A percentile compares a stretch with the other conserved stretches of the same genome.
Conservation (phyloP, 2,329 filamentous ascomycete species). For the Emmonsiellopsis sp. region DNA sequence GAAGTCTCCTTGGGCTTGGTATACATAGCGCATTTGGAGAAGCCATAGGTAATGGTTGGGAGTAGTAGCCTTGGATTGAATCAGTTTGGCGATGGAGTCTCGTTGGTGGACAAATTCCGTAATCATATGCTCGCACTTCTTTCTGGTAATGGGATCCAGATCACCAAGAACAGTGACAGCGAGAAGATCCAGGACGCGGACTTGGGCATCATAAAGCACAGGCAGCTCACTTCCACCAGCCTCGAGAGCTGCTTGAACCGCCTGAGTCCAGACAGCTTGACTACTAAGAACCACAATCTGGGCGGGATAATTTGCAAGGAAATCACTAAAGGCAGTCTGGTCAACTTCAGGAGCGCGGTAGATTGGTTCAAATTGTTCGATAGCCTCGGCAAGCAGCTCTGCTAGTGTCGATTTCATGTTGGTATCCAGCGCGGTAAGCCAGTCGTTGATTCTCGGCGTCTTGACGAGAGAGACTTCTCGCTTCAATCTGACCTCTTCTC, state of each 20-base stretch:
- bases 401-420: constrained; percentile 94
- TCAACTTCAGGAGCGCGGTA: constrained; percentile 66
- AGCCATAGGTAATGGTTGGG: constrained; percentile 86
- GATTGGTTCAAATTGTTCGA: constrained; percentile 71
- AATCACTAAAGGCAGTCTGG: constrained; percentile 61
- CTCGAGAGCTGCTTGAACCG: constrained; percentile 68
- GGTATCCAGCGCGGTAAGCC: constrained; percentile 83
- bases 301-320: constrained; percentile 75
- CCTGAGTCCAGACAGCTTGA: constrained; percentile 86
- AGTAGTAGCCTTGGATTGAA: constrained; percentile 63
- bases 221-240: constrained; percentile 62
- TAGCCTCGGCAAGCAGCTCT: constrained; percentile 77
- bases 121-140: constrained; percentile 97
- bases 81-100: constrained; percentile 81
- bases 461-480: constrained; percentile 87
- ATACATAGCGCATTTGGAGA: constrained; percentile 93
- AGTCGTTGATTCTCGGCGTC: constrained; percentile 96
- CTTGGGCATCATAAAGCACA: constrained; percentile 68
- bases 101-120: constrained; percentile 98
- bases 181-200: constrained; percentile 74
- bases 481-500: constrained; percentile 76
- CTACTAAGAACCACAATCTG: constrained; percentile 93
- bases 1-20: constrained; percentile 70
- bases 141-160: constrained; percentile 74
- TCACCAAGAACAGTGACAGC: constrained; percentile 86